Evolutionary conservation across 2,329 filamentous ascomycete species (phyloP), one percentile per base, ranked within the genome.

Genomic region (Gliomastix tumulicola): DNA sequence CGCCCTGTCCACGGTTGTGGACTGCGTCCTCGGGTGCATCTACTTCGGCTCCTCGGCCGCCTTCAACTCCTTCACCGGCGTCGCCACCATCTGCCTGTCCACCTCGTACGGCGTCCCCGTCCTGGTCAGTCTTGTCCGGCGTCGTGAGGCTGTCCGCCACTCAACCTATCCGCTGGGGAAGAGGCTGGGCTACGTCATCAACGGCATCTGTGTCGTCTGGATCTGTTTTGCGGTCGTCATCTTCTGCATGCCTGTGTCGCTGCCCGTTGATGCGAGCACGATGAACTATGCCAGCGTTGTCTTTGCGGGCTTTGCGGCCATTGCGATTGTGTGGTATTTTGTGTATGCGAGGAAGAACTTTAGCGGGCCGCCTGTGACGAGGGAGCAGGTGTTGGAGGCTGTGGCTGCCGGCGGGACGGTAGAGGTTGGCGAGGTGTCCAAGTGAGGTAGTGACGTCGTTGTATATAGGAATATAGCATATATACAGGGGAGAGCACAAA

Each of bases 41-140:
- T 89, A 86, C 62, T 87, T 89, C 44, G 85, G 85, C 9, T 84
- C 79, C 2, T 74, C 76, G 1, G 82, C 83, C 0, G 85, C 85
- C 0, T 89, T 89, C 64, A 84, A 82, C 65, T 81, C 78, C 9
- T 88, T 89, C 57, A 88, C 84, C 0, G 83, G 84, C 20, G 83
- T 88, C 2, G 84, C 84, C 2, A 88, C 84, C 5, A 88, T 89
- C 53, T 88, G 83, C 45, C 71, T 89, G 1, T 82, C 78, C 1
- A 78, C 79, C 5, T 86, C 82, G 0, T 89, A 89, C 55, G 83
- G 80, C 12, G 69, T 88, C 13, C 85, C 85, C 0, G 86, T 89
- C 37, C 60, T 88, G 10, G 79, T 89, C 40, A 82, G 72, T 10
- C 61, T 89, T 4, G 47, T 88, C 2, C 74, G 81, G 13, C 71